Evolutionary conservation across 1,284 basidiomycete species (phyloP), one percentile per base, ranked within the genome.

Genomic region (Ustilago curta): DNA sequence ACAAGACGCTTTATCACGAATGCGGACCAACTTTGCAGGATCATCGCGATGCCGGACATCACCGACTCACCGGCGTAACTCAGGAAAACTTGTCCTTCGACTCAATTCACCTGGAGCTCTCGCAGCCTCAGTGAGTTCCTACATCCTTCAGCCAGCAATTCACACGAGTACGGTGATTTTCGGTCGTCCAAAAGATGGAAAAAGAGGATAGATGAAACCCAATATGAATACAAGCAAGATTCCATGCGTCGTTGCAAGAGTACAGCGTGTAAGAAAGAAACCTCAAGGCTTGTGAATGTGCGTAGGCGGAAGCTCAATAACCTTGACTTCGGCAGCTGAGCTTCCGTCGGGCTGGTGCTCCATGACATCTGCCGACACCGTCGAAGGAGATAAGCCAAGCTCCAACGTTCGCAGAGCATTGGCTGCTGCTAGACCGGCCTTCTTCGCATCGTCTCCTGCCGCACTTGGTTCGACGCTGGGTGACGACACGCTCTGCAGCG

Each of bases 261-360:
- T 32, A 32, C 31, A 32, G 31, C 11, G 31, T n/a, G n/a, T n/a
- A n/a, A 12, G 11, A 8, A 9, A 9, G 8, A 31, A 8, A 7
- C 7, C 44, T 23, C n/a, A 66, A 25, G 66, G 47, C 25, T 48
- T 62, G 18, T 69, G 42, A 39, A 69, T 49, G 56, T 69, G 66
- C 43, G 66, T 69, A 9, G 66, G 52, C 27, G 66, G 56, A 50
- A 69, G 56, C 52, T 69, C 60, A 31, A 69, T 52, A 47, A 68
- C 32, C 45, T 62, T 53, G 42, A 48, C 43, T 19, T 61, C 50
- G 18, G 64, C 16, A 11, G 45, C 44, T 12, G 43, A 18, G 11
- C 56, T 32, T 51, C 12, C 39, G 8, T 55, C 45, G 4, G 35
- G 45, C 29, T 47, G 35, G 14, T 14, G 47, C n/a, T 56, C 59